Evolutionary conservation across 192 early-diverging fungal species (phyloP), one percentile per base, ranked within the genome.

Genomic region (Mortierella antarctica): DNA sequence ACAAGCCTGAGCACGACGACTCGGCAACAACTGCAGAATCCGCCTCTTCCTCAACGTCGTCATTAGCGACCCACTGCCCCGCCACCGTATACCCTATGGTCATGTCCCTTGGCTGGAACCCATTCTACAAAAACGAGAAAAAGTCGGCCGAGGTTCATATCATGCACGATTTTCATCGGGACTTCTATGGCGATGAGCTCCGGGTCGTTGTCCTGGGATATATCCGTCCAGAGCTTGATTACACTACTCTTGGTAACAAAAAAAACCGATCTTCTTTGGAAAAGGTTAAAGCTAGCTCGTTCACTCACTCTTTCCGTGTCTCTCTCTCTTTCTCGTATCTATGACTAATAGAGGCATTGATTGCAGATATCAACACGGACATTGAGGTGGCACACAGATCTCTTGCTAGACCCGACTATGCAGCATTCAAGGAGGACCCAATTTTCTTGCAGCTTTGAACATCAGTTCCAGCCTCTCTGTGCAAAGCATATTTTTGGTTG

Each of bases 91-190:
- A 90, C 54, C 95, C 95, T n/a, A 99, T 99, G 97, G 97, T 98
- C 17, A 97, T 99, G 96, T 95, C 93, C 64, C 90, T 96, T 53
- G 98, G 98, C 17, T 99, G 98, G 98, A 99, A 99, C 84, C 98
- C 98, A 14, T 99, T 92, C 78, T 94, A 96, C 82, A 95, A 99
- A 71, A 99, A 99, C 83, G 94, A 98, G 82, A 95, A 96, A 84
- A 89, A 93, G 54, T 96, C 95, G 14, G 97, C 96, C 65, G 98
- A 99, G 76, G 96, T 99, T 40, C 98, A 99, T 81, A 94, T 99
- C 23, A 91, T 99, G 44, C 91, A 98, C 83, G 83, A 89, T 50
- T 99, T 93, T 49, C 78, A 83, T 7, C 80, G 90, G 21, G 97
- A 99, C 82, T 99, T 99, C 80, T 99, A 99, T 86, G 95, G 91